Evolutionary conservation across 192 early-diverging fungal genomes (phyloP).

Genomic region (Coemansia umbellata): DNA sequence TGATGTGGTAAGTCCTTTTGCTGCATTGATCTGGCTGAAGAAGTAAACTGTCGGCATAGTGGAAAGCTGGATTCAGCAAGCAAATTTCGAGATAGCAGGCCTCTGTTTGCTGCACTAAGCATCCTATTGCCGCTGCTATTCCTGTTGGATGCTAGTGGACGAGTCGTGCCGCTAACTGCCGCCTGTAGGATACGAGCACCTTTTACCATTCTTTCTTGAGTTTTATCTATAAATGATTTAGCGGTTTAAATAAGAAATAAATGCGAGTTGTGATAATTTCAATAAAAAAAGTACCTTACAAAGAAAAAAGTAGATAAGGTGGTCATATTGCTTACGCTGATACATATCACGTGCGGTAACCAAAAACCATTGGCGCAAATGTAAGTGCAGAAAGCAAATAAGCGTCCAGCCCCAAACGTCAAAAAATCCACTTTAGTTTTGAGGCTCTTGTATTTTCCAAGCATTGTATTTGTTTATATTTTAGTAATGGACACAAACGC

Average conservation of each 20-base stretch:
- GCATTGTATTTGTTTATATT: not conserved
- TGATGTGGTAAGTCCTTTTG: not conserved
- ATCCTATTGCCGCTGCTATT: not conserved
- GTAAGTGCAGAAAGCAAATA: too few relatives aligned
- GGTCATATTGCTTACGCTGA: not conserved
- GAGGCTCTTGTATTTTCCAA: too few relatives aligned
- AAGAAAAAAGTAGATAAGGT: not conserved
- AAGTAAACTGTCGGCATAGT: not conserved
- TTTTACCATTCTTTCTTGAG: conserved; percentile 3
- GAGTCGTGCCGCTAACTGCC: not conserved
- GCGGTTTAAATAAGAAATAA: not conserved
- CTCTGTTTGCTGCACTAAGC: not conserved
- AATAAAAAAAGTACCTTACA: not conserved
- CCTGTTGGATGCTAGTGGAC: not conserved
- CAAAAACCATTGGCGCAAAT: not conserved
- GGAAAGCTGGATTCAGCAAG: not conserved
- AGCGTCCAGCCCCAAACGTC: too few relatives aligned
- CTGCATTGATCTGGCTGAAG: not conserved
- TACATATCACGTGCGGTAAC: not conserved
- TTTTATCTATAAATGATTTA: not conserved
- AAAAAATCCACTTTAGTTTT: too few relatives aligned
- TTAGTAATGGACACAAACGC: conserved; percentile 3
- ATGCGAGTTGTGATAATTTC: too few relatives aligned
- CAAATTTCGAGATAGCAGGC: too few relatives aligned
- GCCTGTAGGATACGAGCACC: conserved; percentile 24